A percentile compares a stretch with the other conserved stretches of the same genome.
phyloP scores from a whole-genome alignment of 768 basidiomycete species.

The Sarcodon aspratus region DNA sequence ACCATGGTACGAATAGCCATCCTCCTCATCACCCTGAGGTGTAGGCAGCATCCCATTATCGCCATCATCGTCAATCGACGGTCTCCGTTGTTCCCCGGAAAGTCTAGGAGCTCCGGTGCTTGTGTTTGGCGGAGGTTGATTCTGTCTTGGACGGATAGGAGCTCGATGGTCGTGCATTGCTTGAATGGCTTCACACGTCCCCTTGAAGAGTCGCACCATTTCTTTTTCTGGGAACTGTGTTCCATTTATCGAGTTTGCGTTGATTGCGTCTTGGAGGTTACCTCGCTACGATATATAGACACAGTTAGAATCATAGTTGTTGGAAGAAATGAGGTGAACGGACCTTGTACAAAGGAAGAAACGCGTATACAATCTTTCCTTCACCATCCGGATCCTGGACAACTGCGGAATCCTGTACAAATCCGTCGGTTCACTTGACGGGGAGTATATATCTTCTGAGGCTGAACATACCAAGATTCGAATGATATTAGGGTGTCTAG shows the following conservation, averaged over 20 bases:
- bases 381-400: conserved; percentile 90
- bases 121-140: conserved; percentile 5
- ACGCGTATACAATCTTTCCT: conserved; percentile 92
- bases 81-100: conserved; percentile 3
- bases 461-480: conserved; percentile 55
- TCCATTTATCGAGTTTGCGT: conserved; percentile 71
- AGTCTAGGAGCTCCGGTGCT: conserved; percentile 1
- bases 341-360: conserved; percentile 88
- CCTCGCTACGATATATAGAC: conserved; percentile 45
- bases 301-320: background rate
- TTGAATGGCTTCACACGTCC: conserved; percentile 86
- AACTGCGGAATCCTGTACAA: conserved; percentile 75
- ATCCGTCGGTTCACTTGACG: conserved; percentile 2
- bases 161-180: conserved; percentile 89
- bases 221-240: conserved; percentile 80
- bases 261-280: conserved; percentile 93
- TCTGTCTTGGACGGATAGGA: conserved; percentile 22
- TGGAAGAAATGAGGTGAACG: conserved; percentile 5
- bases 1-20: conserved; percentile 60
- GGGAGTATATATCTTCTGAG: conserved; percentile 4
- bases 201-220: conserved; percentile 84
- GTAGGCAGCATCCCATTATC: conserved; percentile 65
- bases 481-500: conserved; percentile 93
- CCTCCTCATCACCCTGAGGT: conserved; percentile 64
- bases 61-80: conserved; percentile 30